Evolutionary conservation across 257 asterid genomes (phyloP).

Genomic region (Linderniella brevidens): DNA sequence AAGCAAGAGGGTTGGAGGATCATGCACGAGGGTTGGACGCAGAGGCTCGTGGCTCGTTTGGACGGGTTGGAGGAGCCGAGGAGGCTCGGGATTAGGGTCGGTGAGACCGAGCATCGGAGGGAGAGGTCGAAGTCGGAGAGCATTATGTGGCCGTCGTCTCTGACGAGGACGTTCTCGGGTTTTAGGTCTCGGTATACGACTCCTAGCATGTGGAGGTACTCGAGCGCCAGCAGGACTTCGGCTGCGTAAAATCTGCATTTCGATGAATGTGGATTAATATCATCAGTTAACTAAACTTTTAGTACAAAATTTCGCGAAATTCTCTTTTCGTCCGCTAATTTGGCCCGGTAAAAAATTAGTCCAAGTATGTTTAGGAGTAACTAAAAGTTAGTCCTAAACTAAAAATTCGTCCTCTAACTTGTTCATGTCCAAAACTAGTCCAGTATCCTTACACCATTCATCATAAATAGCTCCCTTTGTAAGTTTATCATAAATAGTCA

Average conservation of each 20-base stretch:
- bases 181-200: conserved; percentile 64
- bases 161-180: conserved; percentile 70
- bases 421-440: too few species aligned
- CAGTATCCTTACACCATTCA: too few species aligned
- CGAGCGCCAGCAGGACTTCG: conserved; percentile 66
- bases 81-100: conserved; percentile 39
- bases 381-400: too few species aligned
- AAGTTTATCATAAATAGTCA: too few species aligned
- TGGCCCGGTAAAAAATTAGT: too few species aligned
- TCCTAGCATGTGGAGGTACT: conserved; percentile 81
- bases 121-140: conserved; percentile 70
- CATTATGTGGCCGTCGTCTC: conserved; percentile 82
- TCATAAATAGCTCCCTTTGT: too few species aligned
- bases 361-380: too few species aligned
- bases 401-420: too few species aligned
- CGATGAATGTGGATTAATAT: too few species aligned
- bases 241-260: conserved; percentile 63
- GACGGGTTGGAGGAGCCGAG: conserved; percentile 22
- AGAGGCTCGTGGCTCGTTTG: conserved; percentile 29
- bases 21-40: conserved; percentile 53
- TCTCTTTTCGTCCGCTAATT: too few species aligned
- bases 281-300: too few species aligned
- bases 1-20: conserved; percentile 67
- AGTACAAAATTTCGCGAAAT: too few species aligned
- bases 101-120: conserved; percentile 57